These are phyloP conservation scores for Ceratobasidium sp. DNA, from an alignment of 1,284 basidiomycete species.

Conservation along the genomic window DNA sequence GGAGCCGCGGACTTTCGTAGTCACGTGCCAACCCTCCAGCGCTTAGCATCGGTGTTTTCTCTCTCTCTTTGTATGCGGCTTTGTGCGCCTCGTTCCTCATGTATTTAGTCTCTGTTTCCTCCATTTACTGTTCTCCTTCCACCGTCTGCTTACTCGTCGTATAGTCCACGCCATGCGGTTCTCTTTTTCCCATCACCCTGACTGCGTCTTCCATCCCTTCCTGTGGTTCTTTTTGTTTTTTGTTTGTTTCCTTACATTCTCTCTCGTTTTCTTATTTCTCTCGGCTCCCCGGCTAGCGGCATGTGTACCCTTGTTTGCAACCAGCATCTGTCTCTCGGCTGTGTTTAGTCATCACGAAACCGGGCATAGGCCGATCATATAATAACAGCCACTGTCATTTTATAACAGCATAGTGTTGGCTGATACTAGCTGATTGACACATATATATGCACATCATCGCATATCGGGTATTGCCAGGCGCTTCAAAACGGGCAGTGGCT, in stretches of 20 bases:
- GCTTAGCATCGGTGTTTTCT: neutral
- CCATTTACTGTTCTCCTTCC: neutral
- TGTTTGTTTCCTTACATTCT: too few relatives aligned
- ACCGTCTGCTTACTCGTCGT: conserved; percentile 9
- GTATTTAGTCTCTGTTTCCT: neutral
- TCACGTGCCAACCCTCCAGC: neutral
- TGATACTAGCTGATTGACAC: too few relatives aligned
- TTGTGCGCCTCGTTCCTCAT: neutral
- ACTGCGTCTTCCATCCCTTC: neutral
- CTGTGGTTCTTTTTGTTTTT: neutral
- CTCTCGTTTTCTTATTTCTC: neutral
- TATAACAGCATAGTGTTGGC: too few relatives aligned
- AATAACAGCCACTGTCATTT: too few relatives aligned
- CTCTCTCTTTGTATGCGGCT: conserved; percentile 12
- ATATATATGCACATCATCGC: too few relatives aligned
- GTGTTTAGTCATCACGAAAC: too few relatives aligned
- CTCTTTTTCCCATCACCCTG: neutral
- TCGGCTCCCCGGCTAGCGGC: conserved; percentile 6
- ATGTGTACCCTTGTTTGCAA: conserved; percentile 13
- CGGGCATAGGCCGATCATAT: too few relatives aligned
- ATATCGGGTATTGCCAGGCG: too few relatives aligned
- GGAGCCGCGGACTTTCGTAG: neutral
- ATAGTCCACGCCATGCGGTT: conserved; percentile 12
- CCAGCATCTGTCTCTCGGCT: conserved; percentile 7
- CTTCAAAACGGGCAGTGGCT: too few relatives aligned